Evolutionary conservation across 768 basidiomycete species (phyloP), one percentile per base, ranked within the genome.

Genomic region (Coprinellus micaceus): DNA sequence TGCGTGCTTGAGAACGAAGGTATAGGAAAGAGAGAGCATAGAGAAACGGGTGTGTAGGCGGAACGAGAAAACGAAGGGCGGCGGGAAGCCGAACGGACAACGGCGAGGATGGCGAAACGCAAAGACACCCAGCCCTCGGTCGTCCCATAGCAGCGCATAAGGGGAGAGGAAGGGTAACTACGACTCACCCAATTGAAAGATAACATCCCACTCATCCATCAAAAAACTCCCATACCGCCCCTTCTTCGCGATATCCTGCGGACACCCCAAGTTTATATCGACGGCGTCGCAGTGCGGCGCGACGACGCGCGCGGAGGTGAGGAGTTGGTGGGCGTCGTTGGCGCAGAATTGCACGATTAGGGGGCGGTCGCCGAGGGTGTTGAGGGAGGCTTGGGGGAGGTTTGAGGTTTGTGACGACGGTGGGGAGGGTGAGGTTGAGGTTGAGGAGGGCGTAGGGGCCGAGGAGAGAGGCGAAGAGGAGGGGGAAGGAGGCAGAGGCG

Each of bases 341-440:
- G 88, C 93, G 63, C 94, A 96, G 70, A 99, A 97, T 74, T 97
- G 94, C 41, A 94, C 82, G 57, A 98, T 83, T 28, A 98, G 78
- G 0, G 94, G 94, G 48, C 94, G 77, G 70, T 98, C 94, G 1
- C 68, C 62, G n/a, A 59, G 76, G 47, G 82, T 80, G 6, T 6
- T 6, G 33, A 33, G 33, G 33, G 33, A 13, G 33, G 13, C 7
- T 6, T 6, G 13, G 33, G 33, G 33, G 33, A 33, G 6, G 33
- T 33, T 33, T 6, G 33, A 6, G 33, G 33, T 33, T 33, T 33
- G 33, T 6, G 33, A 6, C 13, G 33, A 33, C 33, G 33, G 13
- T 6, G 33, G 6, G 7, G 33, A 33, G 33, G 33, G 33, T 13
- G 33, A 33, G 33, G 33, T 33, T 33, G 33, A 33, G 13, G 33